These are phyloP conservation scores for Puya raimondii DNA, from an alignment of 176 grass and related monocot genomes.

Conservation along the genomic window DNA sequence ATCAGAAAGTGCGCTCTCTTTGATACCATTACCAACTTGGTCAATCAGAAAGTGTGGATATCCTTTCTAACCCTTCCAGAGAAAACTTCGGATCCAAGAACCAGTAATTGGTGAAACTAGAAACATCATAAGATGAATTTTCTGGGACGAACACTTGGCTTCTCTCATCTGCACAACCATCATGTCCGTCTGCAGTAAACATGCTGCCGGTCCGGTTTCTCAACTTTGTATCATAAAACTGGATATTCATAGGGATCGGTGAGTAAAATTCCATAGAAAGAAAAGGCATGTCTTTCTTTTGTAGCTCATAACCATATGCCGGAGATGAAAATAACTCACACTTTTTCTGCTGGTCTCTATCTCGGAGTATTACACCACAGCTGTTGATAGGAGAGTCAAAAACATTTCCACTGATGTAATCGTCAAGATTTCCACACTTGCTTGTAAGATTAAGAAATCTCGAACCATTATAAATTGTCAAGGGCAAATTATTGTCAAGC, in stretches of 20 bases:
- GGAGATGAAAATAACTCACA: conserved; percentile 19
- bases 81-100: not conserved
- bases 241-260: conserved; percentile 10
- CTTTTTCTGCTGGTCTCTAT: conserved; percentile 18
- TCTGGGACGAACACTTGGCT: conserved; percentile 15
- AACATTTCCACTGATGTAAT: conserved; percentile 12
- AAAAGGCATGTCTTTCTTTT: conserved; percentile 8
- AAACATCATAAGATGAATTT: not conserved
- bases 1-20: not conserved
- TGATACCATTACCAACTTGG: not conserved
- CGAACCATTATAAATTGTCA: conserved; percentile 17
- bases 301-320: conserved; percentile 25
- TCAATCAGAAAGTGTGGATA: not conserved
- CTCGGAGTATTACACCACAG: conserved; percentile 10
- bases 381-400: conserved; percentile 18
- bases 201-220: conserved; percentile 8
- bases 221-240: conserved; percentile 16
- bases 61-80: not conserved
- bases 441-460: conserved; percentile 10
- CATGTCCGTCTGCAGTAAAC: conserved; percentile 20
- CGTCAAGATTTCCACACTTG: conserved; percentile 12
- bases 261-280: conserved; percentile 21
- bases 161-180: conserved; percentile 14
- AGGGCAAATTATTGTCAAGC: conserved; percentile 14
- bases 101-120: not conserved